Conservation (phyloP, 2,329 filamentous ascomycete genomes). For the Emericellopsis cladophorae region DNA sequence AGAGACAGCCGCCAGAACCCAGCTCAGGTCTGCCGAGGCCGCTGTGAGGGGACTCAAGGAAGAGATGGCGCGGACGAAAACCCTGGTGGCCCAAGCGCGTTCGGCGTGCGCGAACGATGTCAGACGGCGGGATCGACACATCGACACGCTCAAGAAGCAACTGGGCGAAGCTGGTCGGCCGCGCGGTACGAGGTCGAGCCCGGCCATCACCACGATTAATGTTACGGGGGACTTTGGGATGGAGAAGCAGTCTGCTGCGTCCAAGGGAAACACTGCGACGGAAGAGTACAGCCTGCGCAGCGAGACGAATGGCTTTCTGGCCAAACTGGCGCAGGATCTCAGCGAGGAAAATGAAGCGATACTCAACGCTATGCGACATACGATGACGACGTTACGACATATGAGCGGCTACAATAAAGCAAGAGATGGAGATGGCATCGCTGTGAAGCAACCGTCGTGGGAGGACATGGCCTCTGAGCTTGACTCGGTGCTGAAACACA, state of each 20-base stretch:
- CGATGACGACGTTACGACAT: constrained; percentile 58
- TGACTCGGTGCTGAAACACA: constrained; percentile 64
- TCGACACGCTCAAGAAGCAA: constrained; percentile 80
- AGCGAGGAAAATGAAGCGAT: constrained; percentile 88
- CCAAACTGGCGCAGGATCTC: constrained; percentile 66
- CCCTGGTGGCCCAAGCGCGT: constrained; percentile 69
- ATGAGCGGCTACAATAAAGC: constrained; percentile 45
- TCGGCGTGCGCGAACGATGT: constrained; percentile 83
- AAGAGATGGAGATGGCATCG: constrained; percentile 12
- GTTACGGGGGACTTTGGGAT: constrained; percentile 41
- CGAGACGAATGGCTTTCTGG: constrained; percentile 87
- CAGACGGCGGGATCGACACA: constrained; percentile 77
- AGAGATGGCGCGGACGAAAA: constrained; percentile 68
- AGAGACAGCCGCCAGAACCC: constrained; percentile 54
- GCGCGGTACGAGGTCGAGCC: constrained; percentile 40
- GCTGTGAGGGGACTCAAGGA: constrained; percentile 69
- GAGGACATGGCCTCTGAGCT: constrained; percentile 65
- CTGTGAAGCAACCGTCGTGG: constrained; percentile 24
- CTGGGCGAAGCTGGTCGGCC: constrained; percentile 58
- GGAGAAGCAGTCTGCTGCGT: constrained; percentile 9
- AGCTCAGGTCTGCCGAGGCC: constrained; percentile 62
- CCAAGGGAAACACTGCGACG: constrained; percentile 6
- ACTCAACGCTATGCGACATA: constrained; percentile 57
- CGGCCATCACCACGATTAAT: constrained; percentile 42
- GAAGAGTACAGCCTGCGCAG: constrained; percentile 59